Evolutionary conservation across 768 basidiomycete genomes (phyloP), one percentile per base, ranked within the genome.

Genomic region (Scleroderma bovista): DNA sequence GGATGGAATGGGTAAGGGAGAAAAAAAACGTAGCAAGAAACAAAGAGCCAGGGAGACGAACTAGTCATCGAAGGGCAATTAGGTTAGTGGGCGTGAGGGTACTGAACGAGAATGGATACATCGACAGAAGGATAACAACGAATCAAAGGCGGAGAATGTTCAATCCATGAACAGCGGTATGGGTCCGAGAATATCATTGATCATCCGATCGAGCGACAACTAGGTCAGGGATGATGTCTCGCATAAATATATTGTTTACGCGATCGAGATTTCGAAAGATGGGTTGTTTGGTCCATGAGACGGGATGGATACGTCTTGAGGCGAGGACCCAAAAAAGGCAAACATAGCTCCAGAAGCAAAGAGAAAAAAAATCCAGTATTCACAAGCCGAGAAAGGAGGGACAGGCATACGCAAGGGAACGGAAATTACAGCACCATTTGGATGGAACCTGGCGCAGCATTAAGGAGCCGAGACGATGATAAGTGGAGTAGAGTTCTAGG

Each of bases 261-360:
- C 58, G 55, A 56, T 45, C 57, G 60, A 59, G 59, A 61, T 56
- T 60, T 55, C 50, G 55, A 62, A 59, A 52, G 59, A 61, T 62
- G 49, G 60, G 57, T 58, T 55, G 60, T 62, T 65, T 61, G 66
- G 64, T 69, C 70, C 74, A 70, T 69, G 60, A 67, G 78, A 81
- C 79, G 72, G 79, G 76, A 80, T 78, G 79, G 75, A 81, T 80
- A 80, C 75, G 80, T 81, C 80, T 77, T 66, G 63, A 69, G 59
- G 60, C 45, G 55, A 54, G 61, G 57, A 60, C 58, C 60, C 50
- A 44, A 59, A 55, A 23, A 54, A 48, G 53, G 55, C 52, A 54
- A 48, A 57, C 32, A 50, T 57, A 61, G 29, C 46, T 51, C 46
- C 52, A 39, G 48, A 51, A 54, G 42, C 44, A 42, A 62, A 56